Conservation (phyloP, 306 rosid genomes). For the Malus asiatica region DNA sequence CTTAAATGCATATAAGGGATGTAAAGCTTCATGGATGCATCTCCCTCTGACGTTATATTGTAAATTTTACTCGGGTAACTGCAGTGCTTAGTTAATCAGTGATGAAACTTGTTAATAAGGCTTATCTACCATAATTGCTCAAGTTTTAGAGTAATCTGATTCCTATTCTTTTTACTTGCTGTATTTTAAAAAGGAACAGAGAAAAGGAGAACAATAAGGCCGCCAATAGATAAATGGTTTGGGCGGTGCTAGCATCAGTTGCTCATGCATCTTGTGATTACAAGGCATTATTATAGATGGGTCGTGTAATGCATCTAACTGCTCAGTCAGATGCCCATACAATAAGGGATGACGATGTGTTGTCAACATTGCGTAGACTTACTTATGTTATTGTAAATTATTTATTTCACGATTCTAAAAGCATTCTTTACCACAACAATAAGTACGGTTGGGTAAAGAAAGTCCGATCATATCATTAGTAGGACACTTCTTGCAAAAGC, state of each 20-base stretch:
- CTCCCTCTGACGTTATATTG: constrained; percentile 23
- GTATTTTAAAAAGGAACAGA: background rate
- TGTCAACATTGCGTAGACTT: background rate
- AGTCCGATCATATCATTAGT: too few relatives aligned
- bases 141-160: background rate
- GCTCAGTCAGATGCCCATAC: background rate
- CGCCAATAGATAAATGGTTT: background rate
- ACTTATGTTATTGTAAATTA: background rate
- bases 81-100: constrained; percentile 6
- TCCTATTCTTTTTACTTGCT: background rate
- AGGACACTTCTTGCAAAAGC: background rate
- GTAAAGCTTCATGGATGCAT: constrained; percentile 5
- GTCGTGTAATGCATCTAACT: too few relatives aligned
- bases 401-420: too few relatives aligned
- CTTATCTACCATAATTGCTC: background rate
- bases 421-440: background rate
- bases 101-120: background rate
- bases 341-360: background rate
- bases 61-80: constrained; percentile 22
- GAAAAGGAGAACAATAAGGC: background rate
- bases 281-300: too few relatives aligned
- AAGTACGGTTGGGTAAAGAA: background rate
- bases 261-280: too few relatives aligned
- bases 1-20: constrained; percentile 22
- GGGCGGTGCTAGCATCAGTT: background rate